Conservation (phyloP, 805 yeast species). For the Zygosaccharomyces lentus region DNA sequence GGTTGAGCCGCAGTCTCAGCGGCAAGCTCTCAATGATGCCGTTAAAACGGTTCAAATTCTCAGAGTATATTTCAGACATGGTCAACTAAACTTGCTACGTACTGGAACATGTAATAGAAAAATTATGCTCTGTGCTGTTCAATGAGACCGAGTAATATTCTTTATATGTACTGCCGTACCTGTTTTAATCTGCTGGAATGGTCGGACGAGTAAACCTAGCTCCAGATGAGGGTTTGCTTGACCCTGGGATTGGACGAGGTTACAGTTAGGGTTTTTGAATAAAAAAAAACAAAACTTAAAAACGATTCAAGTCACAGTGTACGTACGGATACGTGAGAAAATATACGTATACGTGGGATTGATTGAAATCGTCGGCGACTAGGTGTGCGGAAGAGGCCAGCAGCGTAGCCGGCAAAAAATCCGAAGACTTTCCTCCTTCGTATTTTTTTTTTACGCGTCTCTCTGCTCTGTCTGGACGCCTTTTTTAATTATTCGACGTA, state of each 20-base stretch:
- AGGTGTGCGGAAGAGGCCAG: too few relatives aligned
- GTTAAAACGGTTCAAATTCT: conserved; percentile 24
- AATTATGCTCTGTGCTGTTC: background rate
- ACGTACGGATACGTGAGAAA: background rate
- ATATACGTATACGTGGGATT: background rate
- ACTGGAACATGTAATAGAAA: background rate
- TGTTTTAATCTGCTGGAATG: background rate
- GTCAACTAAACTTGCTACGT: background rate
- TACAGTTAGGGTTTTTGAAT: background rate
- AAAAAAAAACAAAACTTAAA: background rate
- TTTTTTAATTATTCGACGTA: too few relatives aligned
- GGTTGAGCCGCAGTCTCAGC: conserved; percentile 53
- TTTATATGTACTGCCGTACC: background rate
- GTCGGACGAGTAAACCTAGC: conserved; percentile 1
- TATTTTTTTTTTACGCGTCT: too few relatives aligned
- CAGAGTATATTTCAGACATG: conserved; percentile 19
- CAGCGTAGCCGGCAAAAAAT: too few relatives aligned
- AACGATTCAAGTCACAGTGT: background rate
- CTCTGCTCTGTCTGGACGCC: too few relatives aligned
- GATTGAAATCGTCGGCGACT: too few relatives aligned
- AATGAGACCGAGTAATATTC: background rate
- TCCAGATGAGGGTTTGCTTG: conserved; percentile 5
- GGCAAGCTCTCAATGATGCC: conserved; percentile 31
- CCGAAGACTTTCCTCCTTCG: background rate
- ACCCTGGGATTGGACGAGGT: background rate